Evolutionary conservation across 768 basidiomycete species (phyloP), one percentile per base, ranked within the genome.

Genomic region (Termitomyces sp.): DNA sequence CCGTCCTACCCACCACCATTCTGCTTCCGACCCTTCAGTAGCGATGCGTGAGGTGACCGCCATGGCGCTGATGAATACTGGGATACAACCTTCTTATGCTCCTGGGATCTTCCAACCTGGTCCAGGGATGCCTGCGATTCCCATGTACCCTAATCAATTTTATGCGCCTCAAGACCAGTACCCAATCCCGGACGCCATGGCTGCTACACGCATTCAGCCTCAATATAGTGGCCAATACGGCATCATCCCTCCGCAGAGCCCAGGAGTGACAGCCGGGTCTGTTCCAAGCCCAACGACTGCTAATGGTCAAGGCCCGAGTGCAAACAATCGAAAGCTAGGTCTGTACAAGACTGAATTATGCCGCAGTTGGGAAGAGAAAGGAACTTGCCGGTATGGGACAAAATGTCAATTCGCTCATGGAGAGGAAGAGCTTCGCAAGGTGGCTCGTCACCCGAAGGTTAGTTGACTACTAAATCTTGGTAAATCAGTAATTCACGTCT

Each of bases 401-500:
- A 94, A 94, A 72, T 95, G 93, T 67, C 93, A 95, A 69, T 95
- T 95, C 68, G 93, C 93, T 26, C 93, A 95, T 67, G 94, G 93
- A 50, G 88, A 92, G 67, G 90, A 92, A 0, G 93, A 95, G 71
- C 77, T 94, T 32, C 84, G 92, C 41, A 84, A 80, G 56, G 90
- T 94, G n/a, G 71, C 86, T 62, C 81, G 92, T 62, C 92, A 95
- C 69, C 93, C 93, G 46, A 95, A 94, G 83, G 92, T 91, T 66
- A 61, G 78, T 63, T 26, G 37, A 20, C 24, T n/a, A n/a, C n/a
- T n/a, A 36, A 6, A 29, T 62, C 5, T 22, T 24, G 49, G 37
- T 61, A 37, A 70, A 37, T 44, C 51, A 61, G 46, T 61, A 34
- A 61, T 56, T 56, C 55, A 29, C 54, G 53, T 63, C 37, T 52